These are phyloP conservation scores for Phylloporus scabripes DNA, from an alignment of 768 basidiomycete genomes.

Conservation along the genomic window DNA sequence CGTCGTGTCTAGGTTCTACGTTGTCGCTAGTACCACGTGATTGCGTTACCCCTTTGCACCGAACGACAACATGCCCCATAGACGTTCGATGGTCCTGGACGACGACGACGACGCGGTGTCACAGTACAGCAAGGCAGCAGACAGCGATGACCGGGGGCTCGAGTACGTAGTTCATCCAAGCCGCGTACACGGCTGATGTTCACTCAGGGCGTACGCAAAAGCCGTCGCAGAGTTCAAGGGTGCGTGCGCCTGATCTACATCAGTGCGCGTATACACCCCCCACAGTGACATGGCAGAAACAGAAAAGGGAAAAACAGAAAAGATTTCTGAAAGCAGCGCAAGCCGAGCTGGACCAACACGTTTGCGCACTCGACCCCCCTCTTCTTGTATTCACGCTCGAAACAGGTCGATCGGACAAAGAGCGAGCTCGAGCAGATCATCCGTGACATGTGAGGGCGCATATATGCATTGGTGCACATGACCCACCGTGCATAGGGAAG, in stretches of 20 bases:
- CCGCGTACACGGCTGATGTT: background rate
- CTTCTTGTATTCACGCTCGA: background rate
- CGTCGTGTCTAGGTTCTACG: constrained; percentile 26
- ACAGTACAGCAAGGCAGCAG: constrained; percentile 13
- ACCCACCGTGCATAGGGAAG: constrained; percentile 15
- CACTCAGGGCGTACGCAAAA: constrained; percentile 23
- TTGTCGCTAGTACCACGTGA: constrained; percentile 24
- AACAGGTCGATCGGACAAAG: constrained; percentile 22
- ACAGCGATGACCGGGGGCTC: constrained; percentile 25
- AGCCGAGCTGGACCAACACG: constrained; percentile 25
- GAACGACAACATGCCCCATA: constrained; percentile 11
- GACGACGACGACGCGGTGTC: constrained; percentile 15
- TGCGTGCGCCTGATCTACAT: constrained; percentile 3
- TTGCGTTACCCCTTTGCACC: background rate
- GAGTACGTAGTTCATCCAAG: constrained; percentile 15
- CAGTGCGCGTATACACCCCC: background rate
- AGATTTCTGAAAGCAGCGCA: constrained; percentile 19
- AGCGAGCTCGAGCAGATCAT: constrained; percentile 16
- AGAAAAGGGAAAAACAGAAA: constrained; percentile 22
- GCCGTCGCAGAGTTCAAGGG: constrained; percentile 31
- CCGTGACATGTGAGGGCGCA: constrained; percentile 21
- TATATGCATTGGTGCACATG: constrained; percentile 5
- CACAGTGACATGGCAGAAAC: constrained; percentile 31
- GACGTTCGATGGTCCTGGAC: constrained; percentile 7
- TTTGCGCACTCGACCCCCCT: constrained; percentile 1